Base-by-base conservation (phyloP, 192 early-diverging fungal genomes). In the Tieghemiomyces parasiticus region DNA sequence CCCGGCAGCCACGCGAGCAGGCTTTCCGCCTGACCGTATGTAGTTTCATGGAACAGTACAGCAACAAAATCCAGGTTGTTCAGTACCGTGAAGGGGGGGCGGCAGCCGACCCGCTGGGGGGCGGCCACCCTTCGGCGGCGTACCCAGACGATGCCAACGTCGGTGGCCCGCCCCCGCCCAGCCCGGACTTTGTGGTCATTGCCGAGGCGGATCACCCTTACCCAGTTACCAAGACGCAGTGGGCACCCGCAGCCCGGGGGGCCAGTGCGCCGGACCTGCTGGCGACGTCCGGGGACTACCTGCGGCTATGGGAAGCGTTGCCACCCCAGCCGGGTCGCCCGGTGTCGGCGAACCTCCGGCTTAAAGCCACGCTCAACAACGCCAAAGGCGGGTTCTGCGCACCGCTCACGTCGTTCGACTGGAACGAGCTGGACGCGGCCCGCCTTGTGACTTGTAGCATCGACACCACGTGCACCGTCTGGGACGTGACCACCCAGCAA, bases 391-490 rank as follows among this genome's bases (percentile, higher is more conserved):
- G 93, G 52, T 86, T 84, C 59, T 80, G 79, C 35, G 91, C 93
- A 0, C 96, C 95, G 14, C 65, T 99, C 24, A 96, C 96, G 9
- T 88, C 91, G 4, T 93, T 99, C 66, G 96, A 99, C 73, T 97
- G 96, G 95, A 95, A 92, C 71, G 83, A 86, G 64, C 72, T 77
- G 4, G 87, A 96, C 65, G 86, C 91, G 16, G 72, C 79, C 14
- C 65, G 94, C 35, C 75, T 91, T 54, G 90, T 99, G 4, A 93
- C 96, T 4, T 86, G 87, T 35, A 88, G 85, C 61, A 93, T 99
- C 49, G 96, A 99, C 68, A 99, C 96, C 1, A 99, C 96, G n/a
- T 99, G 96, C 66, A 97, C 95, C 0, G 84, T 97, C 4, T 99
- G 96, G 96, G 92, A 99, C 63, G 80, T 99, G 10, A 86, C 91